Conservation (phyloP, 495 filamentous ascomycete species). For the Cudoniella acicularis region DNA sequence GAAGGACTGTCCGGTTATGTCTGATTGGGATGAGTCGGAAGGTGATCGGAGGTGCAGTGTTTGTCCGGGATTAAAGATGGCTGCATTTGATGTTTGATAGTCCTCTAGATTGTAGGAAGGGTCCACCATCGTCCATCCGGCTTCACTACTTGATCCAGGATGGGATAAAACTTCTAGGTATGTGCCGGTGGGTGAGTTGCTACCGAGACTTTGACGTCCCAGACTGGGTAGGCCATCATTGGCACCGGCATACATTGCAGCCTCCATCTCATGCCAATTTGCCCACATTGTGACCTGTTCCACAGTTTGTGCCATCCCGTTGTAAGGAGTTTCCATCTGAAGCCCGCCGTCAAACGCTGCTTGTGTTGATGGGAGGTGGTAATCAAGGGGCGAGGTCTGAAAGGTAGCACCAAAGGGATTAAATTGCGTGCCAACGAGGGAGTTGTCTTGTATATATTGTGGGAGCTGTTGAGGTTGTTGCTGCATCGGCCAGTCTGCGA, state of each 20-base stretch:
- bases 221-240: constrained; percentile 51
- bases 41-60: constrained; percentile 79
- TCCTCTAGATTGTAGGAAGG: constrained; percentile 44
- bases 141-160: constrained; percentile 71
- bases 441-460: constrained; percentile 48
- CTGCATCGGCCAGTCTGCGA: constrained; percentile 51
- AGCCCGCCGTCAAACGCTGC: constrained; percentile 59
- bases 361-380: constrained; percentile 67
- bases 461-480: constrained; percentile 44
- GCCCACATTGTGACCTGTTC: constrained; percentile 61
- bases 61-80: constrained; percentile 83
- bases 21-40: constrained; percentile 80
- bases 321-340: constrained; percentile 60
- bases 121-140: constrained; percentile 77
- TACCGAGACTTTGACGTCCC: constrained; percentile 53
- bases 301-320: constrained; percentile 58
- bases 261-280: constrained; percentile 72
- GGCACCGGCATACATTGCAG: constrained; percentile 47
- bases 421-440: constrained; percentile 41
- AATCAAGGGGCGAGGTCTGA: constrained; percentile 58
- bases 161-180: constrained; percentile 81
- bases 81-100: constrained; percentile 48
- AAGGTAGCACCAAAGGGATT: constrained; percentile 44
- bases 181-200: constrained; percentile 77
- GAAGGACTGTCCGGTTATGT: constrained; percentile 55